Conservation (phyloP, 1,284 basidiomycete genomes). For the Ceratobasidium papillatum region DNA sequence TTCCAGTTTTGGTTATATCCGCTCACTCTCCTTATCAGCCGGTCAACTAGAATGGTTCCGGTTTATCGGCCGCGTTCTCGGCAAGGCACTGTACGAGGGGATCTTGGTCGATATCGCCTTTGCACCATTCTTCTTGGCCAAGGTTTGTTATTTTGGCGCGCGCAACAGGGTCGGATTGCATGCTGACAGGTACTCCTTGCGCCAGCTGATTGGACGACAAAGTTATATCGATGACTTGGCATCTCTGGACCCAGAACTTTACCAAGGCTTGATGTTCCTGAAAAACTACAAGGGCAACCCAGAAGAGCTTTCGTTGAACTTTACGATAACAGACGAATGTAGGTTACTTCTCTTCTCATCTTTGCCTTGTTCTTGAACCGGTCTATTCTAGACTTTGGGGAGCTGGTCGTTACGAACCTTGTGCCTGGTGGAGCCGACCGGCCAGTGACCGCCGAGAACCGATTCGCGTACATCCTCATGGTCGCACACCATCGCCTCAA, state of each 20-base stretch:
- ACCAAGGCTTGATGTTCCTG: constrained; percentile 89
- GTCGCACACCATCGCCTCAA: constrained; percentile 90
- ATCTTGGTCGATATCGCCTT: constrained; percentile 97
- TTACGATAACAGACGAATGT: constrained; percentile 90
- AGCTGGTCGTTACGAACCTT: constrained; percentile 80
- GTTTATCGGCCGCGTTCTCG: constrained; percentile 92
- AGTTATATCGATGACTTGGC: constrained; percentile 90
- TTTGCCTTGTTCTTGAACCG: neutral
- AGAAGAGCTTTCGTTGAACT: constrained; percentile 93
- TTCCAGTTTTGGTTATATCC: neutral
- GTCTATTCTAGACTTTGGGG: constrained; percentile 80
- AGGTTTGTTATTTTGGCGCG: constrained; percentile 59
- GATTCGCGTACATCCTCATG: constrained; percentile 89
- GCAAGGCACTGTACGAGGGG: constrained; percentile 96
- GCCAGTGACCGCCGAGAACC: constrained; percentile 88
- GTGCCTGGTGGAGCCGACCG: constrained; percentile 85
- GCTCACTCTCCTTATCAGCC: constrained; percentile 55
- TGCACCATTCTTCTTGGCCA: constrained; percentile 93
- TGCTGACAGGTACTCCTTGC: neutral
- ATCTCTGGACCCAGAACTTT: constrained; percentile 92
- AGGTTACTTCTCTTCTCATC: constrained; percentile 44
- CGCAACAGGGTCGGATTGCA: constrained; percentile 46
- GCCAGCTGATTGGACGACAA: constrained; percentile 86
- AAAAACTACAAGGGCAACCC: constrained; percentile 91
- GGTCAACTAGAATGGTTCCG: constrained; percentile 92